Base-by-base conservation (phyloP, 352 stramenopile species). In the Phytophthora foliorum region DNA sequence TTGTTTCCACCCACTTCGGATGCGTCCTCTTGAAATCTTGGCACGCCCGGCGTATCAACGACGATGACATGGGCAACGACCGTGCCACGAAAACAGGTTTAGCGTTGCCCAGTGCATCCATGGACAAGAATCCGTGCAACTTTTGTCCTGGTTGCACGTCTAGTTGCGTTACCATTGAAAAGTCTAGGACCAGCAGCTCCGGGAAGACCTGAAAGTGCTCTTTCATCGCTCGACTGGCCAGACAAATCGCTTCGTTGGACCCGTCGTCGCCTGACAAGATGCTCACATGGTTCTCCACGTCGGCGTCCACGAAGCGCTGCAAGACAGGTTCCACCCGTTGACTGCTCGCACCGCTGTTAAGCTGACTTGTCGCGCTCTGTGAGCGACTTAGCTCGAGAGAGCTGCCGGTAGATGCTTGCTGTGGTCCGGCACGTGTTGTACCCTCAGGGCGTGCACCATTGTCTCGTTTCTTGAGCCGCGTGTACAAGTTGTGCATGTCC, bases 21-120 rank as follows among this genome's bases (percentile, higher is more conserved):
- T 92, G 84, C 11, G 84, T 92, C 6, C 84, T 81, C 65, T 92
- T 92, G 42, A 92, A 91, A 57, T 92, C 84, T 27, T 86, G 80
- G 42, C 82, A 91, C 27, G 90, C 85, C 44, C 84, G 80, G 45
- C 72, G 82, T 9, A 92, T 63, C 31, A 92, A 48, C 34, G 80
- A 77, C 19, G 70, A 59, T 7, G 79, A 84, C 34, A 78, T 80
- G 63, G 85, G 68, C 41, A 80, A 74, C 24, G 84, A 86, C 36
- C 83, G 80, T 11, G 73, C 72, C 2, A 92, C 25, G 55, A 90
- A 92, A 31, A 90, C 78, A 3, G 84, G 84, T 41, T 88, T 90
- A 36, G 75, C 75, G 39, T 92, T 90, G 14, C 84, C 84, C 17
- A 92, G 52, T 5, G 80, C 77, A 57, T 92, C 82, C 82, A 92